Base-by-base conservation (phyloP, 2,329 filamentous ascomycete species). In the Arthrobotrys iridis region DNA sequence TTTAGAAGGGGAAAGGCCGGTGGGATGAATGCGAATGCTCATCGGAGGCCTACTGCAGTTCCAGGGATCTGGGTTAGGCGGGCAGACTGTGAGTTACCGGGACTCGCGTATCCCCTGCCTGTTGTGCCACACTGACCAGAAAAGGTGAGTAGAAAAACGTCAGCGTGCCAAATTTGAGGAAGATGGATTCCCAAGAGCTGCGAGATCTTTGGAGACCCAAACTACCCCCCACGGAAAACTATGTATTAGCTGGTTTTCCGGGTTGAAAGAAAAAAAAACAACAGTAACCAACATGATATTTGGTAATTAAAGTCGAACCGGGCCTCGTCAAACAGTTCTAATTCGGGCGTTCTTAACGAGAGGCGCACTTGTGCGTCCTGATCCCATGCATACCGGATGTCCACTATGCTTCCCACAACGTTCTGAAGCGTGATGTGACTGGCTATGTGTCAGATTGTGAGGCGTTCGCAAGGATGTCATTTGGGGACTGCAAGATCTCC, bases 381-480 rank as follows among this genome's bases (percentile, higher is more conserved):
- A 68, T 30, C 52, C 20, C 52, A 63, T 60, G 55, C 45, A 74
- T 33, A 26, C 15, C 41, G 13, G 43, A 50, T 28, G 62, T 48
- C 70, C 70, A 67, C 68, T 62, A 57, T 66, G 35, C 55, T 66
- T 62, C 55, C 37, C 70, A 62, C 70, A 74, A 74, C 70, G 70
- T 55, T 67, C 70, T 63, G 28, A 62, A 48, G 55, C 57, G 70
- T 43, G 70, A 74, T 67, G 70, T 58, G 58, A 74, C 70, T 74
- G 70, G 70, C 70, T 74, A 74, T 66, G 70, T 74, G 70, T 74
- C 59, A 74, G 70, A 74, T 74, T 66, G 40, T 74, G 70, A 72
- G 67, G 70, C 70, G 70, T 62, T 74, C 24, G 62, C 70, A 74
- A 74, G 70, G 70, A 67, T 74, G 60, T 62, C 41, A 57, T 48